Evolutionary conservation across 257 asterid genomes (phyloP), one percentile per base, ranked within the genome.

Genomic region (Sherardia arvensis): DNA sequence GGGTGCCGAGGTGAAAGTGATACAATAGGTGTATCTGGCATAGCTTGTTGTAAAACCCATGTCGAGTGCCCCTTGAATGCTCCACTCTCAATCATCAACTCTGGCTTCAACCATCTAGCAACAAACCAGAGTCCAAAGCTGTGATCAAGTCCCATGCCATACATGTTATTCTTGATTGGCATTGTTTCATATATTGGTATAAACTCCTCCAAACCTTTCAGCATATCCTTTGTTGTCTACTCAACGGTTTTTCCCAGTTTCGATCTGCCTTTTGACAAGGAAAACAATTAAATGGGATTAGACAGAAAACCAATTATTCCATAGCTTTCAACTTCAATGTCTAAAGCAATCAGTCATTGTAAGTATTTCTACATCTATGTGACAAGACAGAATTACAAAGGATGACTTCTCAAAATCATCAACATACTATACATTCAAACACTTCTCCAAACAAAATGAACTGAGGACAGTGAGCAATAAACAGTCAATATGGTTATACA

Each of bases 231-330:
- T 68, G 73, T 45, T 22, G 97, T 90, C 99, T 97, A 93, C 56
- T 90, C 97, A 69, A 90, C 94, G 58, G 83, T 68, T 80, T 82
- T 84, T 57, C 94, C 99, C 75, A 80, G 95, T 90, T 90, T 93
- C 90, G 97, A 81, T 90, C 99, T 90, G 96, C 99, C 99, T 93
- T 90, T 90, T 84, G 95, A 83, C 81, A 87, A 85, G 82, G 88
- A 85, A 68, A 84, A 71, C 69, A 78, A 73, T 81, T 81, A 78
- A 81, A 77, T 66, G 73, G 80, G 80, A 60, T 55, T 62, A 73
- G 53, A 58, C 66, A 29, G 6, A 67, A 51, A 66, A 8, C 69
- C 38, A 43, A 51, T 53, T 59, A 25, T 60, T 55, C 74, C 53
- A 30, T 56, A 12, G 62, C 21, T 25, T 60, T 55, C 27, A 36